These are phyloP conservation scores for Annona cherimola DNA, from an alignment of 164 flowering plant species.

Conservation along the genomic window DNA sequence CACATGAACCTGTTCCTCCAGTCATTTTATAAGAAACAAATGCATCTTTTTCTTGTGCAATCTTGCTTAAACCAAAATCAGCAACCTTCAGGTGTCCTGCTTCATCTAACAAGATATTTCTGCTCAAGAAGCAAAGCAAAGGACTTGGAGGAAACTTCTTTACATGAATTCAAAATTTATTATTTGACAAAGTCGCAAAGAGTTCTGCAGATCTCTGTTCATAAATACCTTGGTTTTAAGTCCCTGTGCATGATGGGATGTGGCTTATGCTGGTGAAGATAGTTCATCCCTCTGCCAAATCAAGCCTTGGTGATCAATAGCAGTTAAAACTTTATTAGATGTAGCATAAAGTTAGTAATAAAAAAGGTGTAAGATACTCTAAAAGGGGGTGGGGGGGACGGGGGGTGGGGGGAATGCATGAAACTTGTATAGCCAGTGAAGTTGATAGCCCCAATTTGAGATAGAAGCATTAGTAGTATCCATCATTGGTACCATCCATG, in stretches of 20 bases:
- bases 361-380: not conserved
- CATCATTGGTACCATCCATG: not conserved
- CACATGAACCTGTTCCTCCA: conserved; percentile 64
- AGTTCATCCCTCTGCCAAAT: conserved; percentile 58
- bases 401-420: not conserved
- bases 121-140: conserved; percentile 10
- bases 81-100: conserved; percentile 53
- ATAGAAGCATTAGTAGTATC: not conserved
- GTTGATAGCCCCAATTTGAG: not conserved
- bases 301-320: conserved; percentile 4
- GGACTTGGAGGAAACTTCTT: not conserved
- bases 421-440: not conserved
- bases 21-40: conserved; percentile 47
- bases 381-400: not conserved
- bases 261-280: conserved; percentile 62
- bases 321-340: not conserved
- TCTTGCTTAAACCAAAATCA: conserved; percentile 59
- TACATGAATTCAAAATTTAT: not conserved
- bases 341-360: not conserved
- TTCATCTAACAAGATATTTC: conserved; percentile 53
- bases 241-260: conserved; percentile 56
- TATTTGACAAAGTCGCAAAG: not conserved
- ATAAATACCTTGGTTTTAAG: conserved; percentile 52
- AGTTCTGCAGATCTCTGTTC: not conserved
- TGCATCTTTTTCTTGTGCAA: conserved; percentile 45